Percentiles rank a stretch among this genome's conserved stretches.
phyloP scores from a whole-genome alignment of 306 rosid genomes.

The Cucurbita pepo region DNA sequence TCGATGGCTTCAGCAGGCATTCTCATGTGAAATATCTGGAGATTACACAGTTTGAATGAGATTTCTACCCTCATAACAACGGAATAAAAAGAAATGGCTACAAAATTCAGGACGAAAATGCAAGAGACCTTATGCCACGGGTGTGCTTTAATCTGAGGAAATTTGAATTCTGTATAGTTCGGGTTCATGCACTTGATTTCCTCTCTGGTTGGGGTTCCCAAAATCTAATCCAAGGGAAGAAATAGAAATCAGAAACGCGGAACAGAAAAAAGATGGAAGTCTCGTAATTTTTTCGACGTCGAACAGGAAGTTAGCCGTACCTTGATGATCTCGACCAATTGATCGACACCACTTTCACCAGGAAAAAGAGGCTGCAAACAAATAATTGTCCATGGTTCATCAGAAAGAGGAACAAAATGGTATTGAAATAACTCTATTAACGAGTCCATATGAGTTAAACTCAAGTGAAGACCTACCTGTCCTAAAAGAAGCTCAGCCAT shows the following conservation, averaged over 20 bases:
- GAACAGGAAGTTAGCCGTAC: conserved; percentile 10
- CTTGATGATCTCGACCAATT: conserved; percentile 91
- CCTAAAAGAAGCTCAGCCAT: conserved; percentile 88
- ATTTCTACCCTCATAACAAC: not conserved
- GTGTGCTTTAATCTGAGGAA: conserved; percentile 18
- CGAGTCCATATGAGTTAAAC: not conserved
- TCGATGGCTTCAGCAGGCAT: conserved; percentile 87
- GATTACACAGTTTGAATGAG: conserved; percentile 8
- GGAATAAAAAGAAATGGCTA: not conserved
- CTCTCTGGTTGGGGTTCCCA: conserved; percentile 90
- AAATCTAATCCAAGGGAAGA: conserved; percentile 27
- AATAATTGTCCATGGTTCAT: conserved; percentile 8
- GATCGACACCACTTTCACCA: conserved; percentile 96
- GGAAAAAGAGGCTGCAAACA: conserved; percentile 87
- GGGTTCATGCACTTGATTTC: conserved; percentile 97
- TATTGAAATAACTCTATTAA: not conserved
- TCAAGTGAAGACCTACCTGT: conserved; percentile 30
- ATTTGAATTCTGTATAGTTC: conserved; percentile 69
- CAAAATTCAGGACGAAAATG: not conserved
- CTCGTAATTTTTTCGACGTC: not conserved
- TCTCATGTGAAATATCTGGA: conserved; percentile 69
- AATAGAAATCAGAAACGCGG: conserved; percentile 11
- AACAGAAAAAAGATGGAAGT: not conserved
- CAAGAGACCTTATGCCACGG: conserved; percentile 85
- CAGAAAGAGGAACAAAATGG: conserved; percentile 2